Conservation (phyloP, 2,329 filamentous ascomycete genomes). For the Aspergillus vadensis region DNA sequence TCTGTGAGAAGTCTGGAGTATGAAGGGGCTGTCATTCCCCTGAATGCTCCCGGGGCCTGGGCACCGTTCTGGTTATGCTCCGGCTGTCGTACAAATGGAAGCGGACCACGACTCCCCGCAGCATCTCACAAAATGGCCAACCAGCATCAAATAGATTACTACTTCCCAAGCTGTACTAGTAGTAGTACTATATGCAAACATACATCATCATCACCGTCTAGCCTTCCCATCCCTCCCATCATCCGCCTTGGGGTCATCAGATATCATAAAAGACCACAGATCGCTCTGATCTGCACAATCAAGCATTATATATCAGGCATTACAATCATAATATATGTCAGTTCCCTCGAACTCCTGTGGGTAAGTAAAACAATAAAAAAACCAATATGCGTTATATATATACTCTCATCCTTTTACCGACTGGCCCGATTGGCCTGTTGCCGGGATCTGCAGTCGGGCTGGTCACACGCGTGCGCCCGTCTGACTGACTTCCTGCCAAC, state of each 20-base stretch:
- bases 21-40: neutral
- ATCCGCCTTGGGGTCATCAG: conserved; percentile 4
- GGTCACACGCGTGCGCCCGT: neutral
- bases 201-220: neutral
- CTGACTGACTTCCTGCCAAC: neutral
- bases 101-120: conserved; percentile 1
- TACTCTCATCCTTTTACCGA: neutral
- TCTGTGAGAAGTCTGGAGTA: neutral
- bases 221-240: neutral
- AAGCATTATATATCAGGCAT: conserved; percentile 9
- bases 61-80: neutral
- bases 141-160: neutral
- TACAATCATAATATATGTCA: conserved; percentile 2
- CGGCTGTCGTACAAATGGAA: neutral
- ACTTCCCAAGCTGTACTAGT: neutral
- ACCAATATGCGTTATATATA: conserved; percentile 7
- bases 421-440: neutral
- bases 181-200: neutral
- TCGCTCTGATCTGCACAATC: conserved; percentile 6
- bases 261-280: conserved; percentile 14
- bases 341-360: neutral
- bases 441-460: neutral
- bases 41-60: neutral
- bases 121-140: neutral
- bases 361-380: neutral